Percentiles rank a stretch among this genome's conserved stretches.
phyloP scores from a whole-genome alignment of 2,329 filamentous ascomycete species.

The Cercospora beticola region DNA sequence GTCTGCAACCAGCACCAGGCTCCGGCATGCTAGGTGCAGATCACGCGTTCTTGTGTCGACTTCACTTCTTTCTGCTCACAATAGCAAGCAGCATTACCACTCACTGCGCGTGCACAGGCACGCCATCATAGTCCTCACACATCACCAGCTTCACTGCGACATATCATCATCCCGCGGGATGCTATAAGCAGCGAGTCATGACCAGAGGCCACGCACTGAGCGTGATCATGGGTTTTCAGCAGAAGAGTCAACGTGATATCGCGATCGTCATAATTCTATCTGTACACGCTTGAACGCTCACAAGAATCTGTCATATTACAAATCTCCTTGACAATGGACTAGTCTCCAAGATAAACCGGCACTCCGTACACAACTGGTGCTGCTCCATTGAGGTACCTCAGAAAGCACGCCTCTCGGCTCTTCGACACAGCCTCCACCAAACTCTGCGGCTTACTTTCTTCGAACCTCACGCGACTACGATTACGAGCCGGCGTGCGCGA shows the following conservation, averaged over 20 bases:
- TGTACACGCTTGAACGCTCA: not conserved
- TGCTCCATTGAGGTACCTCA: conserved; percentile 89
- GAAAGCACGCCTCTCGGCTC: conserved; percentile 75
- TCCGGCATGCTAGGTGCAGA: not conserved
- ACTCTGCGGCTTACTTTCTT: conserved; percentile 40
- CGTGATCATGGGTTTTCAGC: not conserved
- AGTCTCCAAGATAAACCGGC: conserved; percentile 71
- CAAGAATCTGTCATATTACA: not conserved
- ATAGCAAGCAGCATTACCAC: not conserved
- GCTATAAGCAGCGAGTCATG: not conserved
- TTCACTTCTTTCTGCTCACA: conserved; percentile 1
- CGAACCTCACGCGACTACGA: conserved; percentile 28
- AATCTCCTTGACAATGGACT: not conserved
- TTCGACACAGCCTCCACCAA: conserved; percentile 79
- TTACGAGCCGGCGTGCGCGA: conserved; percentile 34
- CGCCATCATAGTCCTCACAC: not conserved
- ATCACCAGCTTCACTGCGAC: not conserved
- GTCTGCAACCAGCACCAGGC: not conserved
- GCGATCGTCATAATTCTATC: not conserved
- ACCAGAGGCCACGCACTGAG: not conserved
- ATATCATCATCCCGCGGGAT: not conserved
- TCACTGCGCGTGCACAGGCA: not conserved
- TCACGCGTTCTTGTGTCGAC: conserved; percentile 1
- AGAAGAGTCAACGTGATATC: not conserved
- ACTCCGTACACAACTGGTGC: conserved; percentile 94